Percentiles rank a stretch among this genome's conserved stretches.
These are phyloP conservation scores for Suhomyces wounanorum DNA, from an alignment of 1,139 yeast species.

Conservation along the genomic window DNA sequence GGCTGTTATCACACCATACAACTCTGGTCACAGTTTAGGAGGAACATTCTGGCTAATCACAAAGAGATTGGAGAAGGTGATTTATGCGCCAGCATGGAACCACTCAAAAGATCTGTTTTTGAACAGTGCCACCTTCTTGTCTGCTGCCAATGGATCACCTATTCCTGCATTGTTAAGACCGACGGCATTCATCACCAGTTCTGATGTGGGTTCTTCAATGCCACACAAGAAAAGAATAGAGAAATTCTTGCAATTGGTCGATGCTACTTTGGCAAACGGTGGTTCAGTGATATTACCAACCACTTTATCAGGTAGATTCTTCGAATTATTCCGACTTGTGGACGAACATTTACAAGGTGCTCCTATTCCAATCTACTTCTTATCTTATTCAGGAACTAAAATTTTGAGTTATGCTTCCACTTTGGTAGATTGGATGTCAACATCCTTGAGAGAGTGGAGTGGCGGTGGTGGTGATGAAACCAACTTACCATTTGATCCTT, in stretches of 20 bases:
- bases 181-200: slow-evolving; percentile 77
- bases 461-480: slow-evolving; percentile 44
- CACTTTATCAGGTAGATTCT: slow-evolving; percentile 76
- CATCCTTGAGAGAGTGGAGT: slow-evolving; percentile 72
- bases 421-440: slow-evolving; percentile 95
- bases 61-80: slow-evolving; percentile 71
- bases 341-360: slow-evolving; percentile 60
- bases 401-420: slow-evolving; percentile 80
- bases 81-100: slow-evolving; percentile 94
- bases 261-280: slow-evolving; percentile 62
- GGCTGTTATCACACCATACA: slow-evolving; percentile 74
- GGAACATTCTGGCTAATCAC: slow-evolving; percentile 85
- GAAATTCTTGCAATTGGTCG: slow-evolving; percentile 63
- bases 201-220: slow-evolving; percentile 67
- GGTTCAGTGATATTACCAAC: slow-evolving; percentile 87
- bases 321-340: slow-evolving; percentile 73
- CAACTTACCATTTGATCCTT: slow-evolving; percentile 73
- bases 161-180: slow-evolving; percentile 73
- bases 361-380: slow-evolving; percentile 69
- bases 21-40: slow-evolving; percentile 92
- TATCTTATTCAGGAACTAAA: slow-evolving; percentile 80
- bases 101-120: slow-evolving; percentile 87
- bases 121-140: slow-evolving; percentile 73
- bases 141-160: slow-evolving; percentile 49
- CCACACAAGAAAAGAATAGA: slow-evolving; percentile 68